Evolutionary conservation across 2,329 filamentous ascomycete species (phyloP).

Genomic region (Dryadomyces sulphureus): DNA sequence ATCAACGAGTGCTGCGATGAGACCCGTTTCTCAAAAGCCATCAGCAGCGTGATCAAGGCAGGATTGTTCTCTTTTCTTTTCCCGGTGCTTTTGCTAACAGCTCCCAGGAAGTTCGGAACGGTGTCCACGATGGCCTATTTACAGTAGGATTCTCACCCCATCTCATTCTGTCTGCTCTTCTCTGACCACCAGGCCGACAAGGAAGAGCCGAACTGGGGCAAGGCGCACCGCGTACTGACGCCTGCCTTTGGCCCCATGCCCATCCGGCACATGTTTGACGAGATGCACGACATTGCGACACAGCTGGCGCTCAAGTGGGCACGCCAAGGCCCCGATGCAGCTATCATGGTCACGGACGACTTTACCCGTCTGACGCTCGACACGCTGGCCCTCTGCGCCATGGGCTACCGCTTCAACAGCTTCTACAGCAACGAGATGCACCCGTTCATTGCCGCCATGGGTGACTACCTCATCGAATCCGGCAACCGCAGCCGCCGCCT

Average conservation of each 20-base stretch:
- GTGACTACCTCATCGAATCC: conserved; percentile 42
- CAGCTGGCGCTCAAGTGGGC: conserved; percentile 57
- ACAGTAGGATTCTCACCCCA: conserved; percentile 25
- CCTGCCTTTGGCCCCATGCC: conserved; percentile 55
- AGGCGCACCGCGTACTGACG: conserved; percentile 50
- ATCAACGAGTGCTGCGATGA: conserved; percentile 52
- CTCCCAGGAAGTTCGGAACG: conserved; percentile 38
- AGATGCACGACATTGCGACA: conserved; percentile 52
- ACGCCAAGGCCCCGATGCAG: conserved; percentile 39
- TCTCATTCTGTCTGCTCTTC: background rate
- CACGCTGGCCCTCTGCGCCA: conserved; percentile 55
- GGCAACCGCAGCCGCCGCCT: conserved; percentile 31
- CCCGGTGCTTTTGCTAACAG: background rate
- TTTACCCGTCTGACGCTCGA: conserved; percentile 62
- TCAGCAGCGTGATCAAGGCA: conserved; percentile 30
- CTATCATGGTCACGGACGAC: conserved; percentile 49
- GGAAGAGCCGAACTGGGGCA: conserved; percentile 47
- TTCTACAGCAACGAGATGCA: conserved; percentile 56
- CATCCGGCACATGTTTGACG: conserved; percentile 54
- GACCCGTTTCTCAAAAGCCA: conserved; percentile 46
- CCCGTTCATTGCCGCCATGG: conserved; percentile 56
- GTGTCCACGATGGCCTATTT: conserved; percentile 51
- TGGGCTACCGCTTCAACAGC: conserved; percentile 60
- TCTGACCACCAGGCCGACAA: conserved; percentile 18
- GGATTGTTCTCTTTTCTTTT: background rate